Conservation (phyloP, 2,329 filamentous ascomycete genomes). For the Rhinocladiella similis region DNA sequence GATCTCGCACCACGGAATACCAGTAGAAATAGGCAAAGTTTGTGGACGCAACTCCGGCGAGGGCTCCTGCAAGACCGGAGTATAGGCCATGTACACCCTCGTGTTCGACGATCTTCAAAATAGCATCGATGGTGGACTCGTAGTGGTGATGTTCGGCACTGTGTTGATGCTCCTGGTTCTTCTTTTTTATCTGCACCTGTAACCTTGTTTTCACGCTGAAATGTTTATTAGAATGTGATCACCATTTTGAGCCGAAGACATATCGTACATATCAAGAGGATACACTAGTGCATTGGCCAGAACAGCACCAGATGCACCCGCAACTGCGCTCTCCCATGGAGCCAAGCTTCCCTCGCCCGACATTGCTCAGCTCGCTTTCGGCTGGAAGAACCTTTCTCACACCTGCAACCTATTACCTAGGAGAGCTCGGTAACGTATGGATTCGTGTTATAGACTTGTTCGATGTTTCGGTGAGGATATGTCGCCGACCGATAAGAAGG, state of each 20-base stretch:
- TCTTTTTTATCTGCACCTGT: slow-evolving; percentile 84
- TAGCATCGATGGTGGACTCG: slow-evolving; percentile 81
- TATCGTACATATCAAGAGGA: slow-evolving; percentile 85
- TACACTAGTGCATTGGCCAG: slow-evolving; percentile 95
- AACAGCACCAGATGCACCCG: slow-evolving; percentile 88
- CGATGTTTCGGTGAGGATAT: not conserved
- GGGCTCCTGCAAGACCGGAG: slow-evolving; percentile 78
- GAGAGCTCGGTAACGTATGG: too few species aligned
- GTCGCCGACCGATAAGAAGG: not conserved
- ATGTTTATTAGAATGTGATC: slow-evolving; percentile 4
- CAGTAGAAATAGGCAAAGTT: slow-evolving; percentile 99
- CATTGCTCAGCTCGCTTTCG: slow-evolving; percentile 39
- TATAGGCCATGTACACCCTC: slow-evolving; percentile 86
- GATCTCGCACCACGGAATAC: slow-evolving; percentile 83
- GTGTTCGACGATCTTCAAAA: slow-evolving; percentile 75
- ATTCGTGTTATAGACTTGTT: not conserved
- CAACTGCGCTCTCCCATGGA: slow-evolving; percentile 89
- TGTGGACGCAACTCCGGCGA: slow-evolving; percentile 91
- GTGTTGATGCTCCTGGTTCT: slow-evolving; percentile 47
- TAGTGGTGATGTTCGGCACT: slow-evolving; percentile 69
- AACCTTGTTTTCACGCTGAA: slow-evolving; percentile 89
- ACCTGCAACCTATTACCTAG: not conserved
- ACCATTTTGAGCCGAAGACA: not conserved
- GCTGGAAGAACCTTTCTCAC: not conserved
- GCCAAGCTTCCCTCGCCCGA: slow-evolving; percentile 70